Evolutionary conservation across 2,329 filamentous ascomycete genomes (phyloP).

Genomic region (Aureobasidium melanogenum): DNA sequence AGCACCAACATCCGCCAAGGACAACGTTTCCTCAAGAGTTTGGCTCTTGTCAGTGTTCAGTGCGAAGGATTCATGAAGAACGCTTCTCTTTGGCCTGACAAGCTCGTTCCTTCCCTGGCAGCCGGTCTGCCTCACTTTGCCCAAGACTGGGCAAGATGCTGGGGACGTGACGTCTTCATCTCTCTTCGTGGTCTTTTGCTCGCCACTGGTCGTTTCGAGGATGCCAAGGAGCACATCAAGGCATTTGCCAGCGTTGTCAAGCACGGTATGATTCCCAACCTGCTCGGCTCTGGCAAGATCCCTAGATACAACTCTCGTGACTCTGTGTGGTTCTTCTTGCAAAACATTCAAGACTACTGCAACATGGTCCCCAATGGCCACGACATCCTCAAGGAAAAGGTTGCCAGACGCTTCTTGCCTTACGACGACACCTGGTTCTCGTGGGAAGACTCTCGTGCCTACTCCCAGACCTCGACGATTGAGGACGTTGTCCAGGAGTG

Average conservation of each 20-base stretch:
- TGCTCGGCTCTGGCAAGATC: constrained; percentile 73
- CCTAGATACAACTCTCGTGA: constrained; percentile 94
- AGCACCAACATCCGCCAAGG: constrained; percentile 66
- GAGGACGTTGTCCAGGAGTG: constrained; percentile 89
- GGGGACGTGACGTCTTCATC: constrained; percentile 96
- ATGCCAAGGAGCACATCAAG: constrained; percentile 87
- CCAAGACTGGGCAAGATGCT: constrained; percentile 88
- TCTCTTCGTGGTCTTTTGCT: constrained; percentile 86
- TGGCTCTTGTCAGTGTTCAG: constrained; percentile 87
- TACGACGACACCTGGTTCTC: constrained; percentile 95
- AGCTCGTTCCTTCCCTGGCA: constrained; percentile 75
- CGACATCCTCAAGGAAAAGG: constrained; percentile 63
- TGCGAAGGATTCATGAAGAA: constrained; percentile 84
- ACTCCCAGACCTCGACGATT: constrained; percentile 73
- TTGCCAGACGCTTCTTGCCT: constrained; percentile 79
- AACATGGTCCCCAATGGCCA: constrained; percentile 70
- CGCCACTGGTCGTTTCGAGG: constrained; percentile 76
- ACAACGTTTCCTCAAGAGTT: constrained; percentile 78
- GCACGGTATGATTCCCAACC: constrained; percentile 96
- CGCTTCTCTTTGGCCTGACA: constrained; percentile 80
- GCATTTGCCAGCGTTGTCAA: constrained; percentile 95
- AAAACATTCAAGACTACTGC: constrained; percentile 89
- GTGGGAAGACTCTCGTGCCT: constrained; percentile 70
- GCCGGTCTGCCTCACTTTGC: constrained; percentile 92
- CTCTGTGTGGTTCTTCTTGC: constrained; percentile 95